Conservation (phyloP, 192 early-diverging fungal genomes). For the Linnemannia schmuckeri region DNA sequence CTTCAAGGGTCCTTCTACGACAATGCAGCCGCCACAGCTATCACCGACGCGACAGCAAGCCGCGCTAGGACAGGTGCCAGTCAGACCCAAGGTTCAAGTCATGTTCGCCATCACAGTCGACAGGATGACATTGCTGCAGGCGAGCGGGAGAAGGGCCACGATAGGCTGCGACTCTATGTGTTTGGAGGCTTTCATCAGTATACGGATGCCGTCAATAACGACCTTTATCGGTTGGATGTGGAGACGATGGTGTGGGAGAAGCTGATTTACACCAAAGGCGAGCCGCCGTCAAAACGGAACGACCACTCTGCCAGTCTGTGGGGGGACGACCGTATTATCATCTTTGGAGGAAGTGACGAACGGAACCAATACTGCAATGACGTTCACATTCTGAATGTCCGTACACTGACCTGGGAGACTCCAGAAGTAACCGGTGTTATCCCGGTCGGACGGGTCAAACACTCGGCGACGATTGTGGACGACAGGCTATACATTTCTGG, state of each 20-base stretch:
- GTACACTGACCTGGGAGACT: conserved; percentile 70
- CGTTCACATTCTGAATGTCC: conserved; percentile 69
- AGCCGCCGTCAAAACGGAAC: conserved; percentile 67
- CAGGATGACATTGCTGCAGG: conserved; percentile 20
- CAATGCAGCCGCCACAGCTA: conserved; percentile 5
- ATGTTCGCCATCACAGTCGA: conserved; percentile 28
- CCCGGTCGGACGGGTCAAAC: conserved; percentile 67
- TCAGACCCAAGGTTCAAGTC: conserved; percentile 7
- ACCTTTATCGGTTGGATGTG: conserved; percentile 66
- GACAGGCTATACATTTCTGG: conserved; percentile 77
- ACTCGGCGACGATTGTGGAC: conserved; percentile 72
- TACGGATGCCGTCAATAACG: conserved; percentile 77
- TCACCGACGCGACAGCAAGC: neutral
- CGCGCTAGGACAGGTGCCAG: conserved; percentile 19
- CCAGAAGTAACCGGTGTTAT: conserved; percentile 63
- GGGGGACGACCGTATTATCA: conserved; percentile 68
- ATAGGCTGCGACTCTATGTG: conserved; percentile 59
- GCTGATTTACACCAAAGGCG: conserved; percentile 65
- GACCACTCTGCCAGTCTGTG: conserved; percentile 74
- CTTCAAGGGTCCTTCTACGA: conserved; percentile 7
- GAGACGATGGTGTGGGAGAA: conserved; percentile 65
- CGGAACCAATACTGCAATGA: conserved; percentile 68
- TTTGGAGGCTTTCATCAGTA: conserved; percentile 78
- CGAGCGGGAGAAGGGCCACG: conserved; percentile 17
- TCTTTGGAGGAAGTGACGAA: conserved; percentile 76